Base-by-base conservation (phyloP, 1,139 yeast species). In the Pichia sp. region DNA sequence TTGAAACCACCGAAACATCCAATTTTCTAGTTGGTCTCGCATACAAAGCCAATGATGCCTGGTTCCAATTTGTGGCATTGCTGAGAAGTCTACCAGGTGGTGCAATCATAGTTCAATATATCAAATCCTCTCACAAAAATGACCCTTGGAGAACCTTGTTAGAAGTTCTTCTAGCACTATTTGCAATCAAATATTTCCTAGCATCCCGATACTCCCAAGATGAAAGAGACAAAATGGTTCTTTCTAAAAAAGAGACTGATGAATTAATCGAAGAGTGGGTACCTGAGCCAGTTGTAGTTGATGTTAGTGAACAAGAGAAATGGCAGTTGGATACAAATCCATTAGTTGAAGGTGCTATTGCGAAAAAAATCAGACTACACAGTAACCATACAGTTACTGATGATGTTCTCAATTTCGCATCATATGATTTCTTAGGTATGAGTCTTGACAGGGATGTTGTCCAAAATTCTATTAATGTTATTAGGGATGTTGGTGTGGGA, bases 131-230 rank as follows among this genome's bases (percentile, higher is more conserved):
- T 4, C 89, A 89, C 60, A 89, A 86, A 59, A 77, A 91, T 63
- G 99, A 91, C 61, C 99, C 99, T 1, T 72, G 86, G 45, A 75
- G 98, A 53, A 84, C 97, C 2, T 59, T 86, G 14, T 71, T 91
- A 46, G 99, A 91, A 63, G 64, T 84, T 40, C 71, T 80, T 17
- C 69, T 91, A 51, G 74, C 88, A 38, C 59, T 88, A n/a, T 84
- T 89, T 62, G 97, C 96, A 7, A 67, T 88, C 44, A 73, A 84
- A 50, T 91, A 91, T 64, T 88, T 89, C 55, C 67, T 89, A 42
- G 74, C 93, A 17, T 77, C 91, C 25, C 85, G 85, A 62, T 83
- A 82, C 58, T 80, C 89, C 51, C 83, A 80, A 51, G 80, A 82
- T 55, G 83, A 83, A 62, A 72, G 79, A 36, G 86, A 82, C 52